Evolutionary conservation across 2,329 filamentous ascomycete genomes (phyloP), one percentile per base, ranked within the genome.

Genomic region (Aspergillus aculeatinus): DNA sequence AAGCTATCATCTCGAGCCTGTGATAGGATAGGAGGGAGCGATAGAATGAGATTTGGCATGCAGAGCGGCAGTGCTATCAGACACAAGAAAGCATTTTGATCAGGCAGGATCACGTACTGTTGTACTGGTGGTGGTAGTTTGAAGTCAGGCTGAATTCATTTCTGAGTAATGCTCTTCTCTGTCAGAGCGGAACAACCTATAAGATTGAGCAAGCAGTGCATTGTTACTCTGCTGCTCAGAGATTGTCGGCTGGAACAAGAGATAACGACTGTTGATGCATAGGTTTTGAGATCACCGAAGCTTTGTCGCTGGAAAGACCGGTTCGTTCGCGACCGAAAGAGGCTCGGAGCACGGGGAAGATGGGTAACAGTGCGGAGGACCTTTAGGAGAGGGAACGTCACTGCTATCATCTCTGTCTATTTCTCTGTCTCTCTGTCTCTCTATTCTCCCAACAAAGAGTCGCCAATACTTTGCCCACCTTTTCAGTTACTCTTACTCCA

Each of bases 161-260:
- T 65, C 54, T 60, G 33, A 48, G 48, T 57, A 59, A 57, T 48
- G 50, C 58, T 64, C 64, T 55, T 55, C 58, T 62, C 49, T 58
- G 60, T 39, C 51, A 57, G 56, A 65, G 65, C 61, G 49, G 58
- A 56, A 51, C 42, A 59, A 56, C 60, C 50, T 25, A 56, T 63
- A 55, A 31, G 56, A 57, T 60, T 48, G 49, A 49, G 52, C 54
- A 54, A 63, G 61, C 55, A 65, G 63, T 50, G 58, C 67, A 69
- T 68, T 61, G 63, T 67, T 64, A 60, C 65, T 62, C 65, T 63
- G 48, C 14, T 53, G 60, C 55, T 60, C 31, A 52, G 44, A 53
- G 35, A 23, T 58, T 52, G 56, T 44, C 55, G n/a, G 51, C 25
- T 35, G 44, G 48, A 42, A 16, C 39, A 35, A 47, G 39, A 56